Base-by-base conservation (phyloP, 1,284 basidiomycete genomes). In the Chalciporus sp. region DNA sequence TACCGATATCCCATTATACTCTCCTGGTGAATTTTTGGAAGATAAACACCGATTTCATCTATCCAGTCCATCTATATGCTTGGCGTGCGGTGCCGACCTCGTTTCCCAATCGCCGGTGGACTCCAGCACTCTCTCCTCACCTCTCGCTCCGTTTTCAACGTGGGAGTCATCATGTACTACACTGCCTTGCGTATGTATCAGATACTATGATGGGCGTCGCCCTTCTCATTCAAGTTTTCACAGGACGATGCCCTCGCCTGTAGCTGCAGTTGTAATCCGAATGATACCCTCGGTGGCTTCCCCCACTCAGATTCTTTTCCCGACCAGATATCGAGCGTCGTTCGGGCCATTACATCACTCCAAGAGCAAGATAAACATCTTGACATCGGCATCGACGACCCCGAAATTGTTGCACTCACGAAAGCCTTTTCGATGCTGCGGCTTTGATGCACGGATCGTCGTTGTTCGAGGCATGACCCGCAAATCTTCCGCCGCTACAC, bases 351-450 rank as follows among this genome's bases (percentile, higher is more conserved):
- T 1, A 35, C 55, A 8, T 28, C 65, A 17, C 54, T 65, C 35
- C 51, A 65, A 44, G 52, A 45, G 16, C 61, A 61, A 23, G 53
- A 61, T 29, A 47, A 23, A 39, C 42, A 53, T 3, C 33, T 44
- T 0, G 48, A 47, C n/a, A 40, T 54, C 19, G 26, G 19, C 29
- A 51, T 55, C 40, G 20, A 48, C 42, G 63, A 65, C 29, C 43
- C 19, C 39, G 63, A 67, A 1, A 33, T 67, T 20, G 29, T 28
- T 3, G 31, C 58, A 5, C 47, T 65, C 42, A 59, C 65, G 2
- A 27, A 53, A 2, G 61, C 65, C 3, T 64, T 67, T 26, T 65
- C 62, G 28, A 65, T 59, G 65, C 40, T 63, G 23, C 64, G 31
- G 14, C 40, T 67, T 3, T 63, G 23, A 46, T 20, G 33, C n/a